Conservation (phyloP, 164 flowering plant species). For the Stephania cephalantha region DNA sequence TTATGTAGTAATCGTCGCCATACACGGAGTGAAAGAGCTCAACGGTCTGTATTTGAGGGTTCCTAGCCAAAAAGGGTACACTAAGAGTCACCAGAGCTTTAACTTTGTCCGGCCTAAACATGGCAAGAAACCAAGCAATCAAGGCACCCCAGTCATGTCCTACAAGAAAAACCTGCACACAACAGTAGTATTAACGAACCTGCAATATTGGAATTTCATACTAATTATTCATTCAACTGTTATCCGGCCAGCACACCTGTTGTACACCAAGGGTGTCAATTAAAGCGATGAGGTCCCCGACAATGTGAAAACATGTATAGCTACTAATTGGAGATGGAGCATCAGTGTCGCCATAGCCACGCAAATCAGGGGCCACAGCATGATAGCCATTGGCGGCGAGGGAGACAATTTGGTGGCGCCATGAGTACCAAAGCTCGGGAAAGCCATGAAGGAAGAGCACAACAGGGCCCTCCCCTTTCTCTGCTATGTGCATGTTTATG, state of each 20-base stretch:
- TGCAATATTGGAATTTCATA: not conserved
- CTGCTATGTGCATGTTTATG: constrained; percentile 22
- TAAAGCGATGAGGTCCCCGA: constrained; percentile 62
- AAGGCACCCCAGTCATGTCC: constrained; percentile 76
- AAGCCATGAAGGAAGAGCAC: constrained; percentile 37
- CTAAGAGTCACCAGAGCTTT: constrained; percentile 55
- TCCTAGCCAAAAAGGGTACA: constrained; percentile 34
- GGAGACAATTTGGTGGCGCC: constrained; percentile 35
- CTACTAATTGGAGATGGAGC: constrained; percentile 27
- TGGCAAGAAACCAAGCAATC: constrained; percentile 55
- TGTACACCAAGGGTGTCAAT: constrained; percentile 42
- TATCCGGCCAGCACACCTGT: constrained; percentile 10
- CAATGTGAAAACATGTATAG: constrained; percentile 50
- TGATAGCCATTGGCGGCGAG: constrained; percentile 35
- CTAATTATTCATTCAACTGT: not conserved
- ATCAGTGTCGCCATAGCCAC: constrained; percentile 53
- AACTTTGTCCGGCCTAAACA: constrained; percentile 53
- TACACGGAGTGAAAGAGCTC: constrained; percentile 3
- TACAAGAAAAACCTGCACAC: constrained; percentile 39
- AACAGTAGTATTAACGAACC: not conserved
- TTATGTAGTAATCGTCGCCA: constrained; percentile 42
- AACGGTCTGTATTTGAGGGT: constrained; percentile 30
- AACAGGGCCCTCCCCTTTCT: constrained; percentile 31
- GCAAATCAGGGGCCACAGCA: constrained; percentile 48
- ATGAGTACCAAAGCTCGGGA: constrained; percentile 43